Percentiles rank a stretch among this genome's conserved stretches.
Evolutionary conservation across 2,329 filamentous ascomycete genomes (phyloP).

Genomic region (Fusarium kyushuense): DNA sequence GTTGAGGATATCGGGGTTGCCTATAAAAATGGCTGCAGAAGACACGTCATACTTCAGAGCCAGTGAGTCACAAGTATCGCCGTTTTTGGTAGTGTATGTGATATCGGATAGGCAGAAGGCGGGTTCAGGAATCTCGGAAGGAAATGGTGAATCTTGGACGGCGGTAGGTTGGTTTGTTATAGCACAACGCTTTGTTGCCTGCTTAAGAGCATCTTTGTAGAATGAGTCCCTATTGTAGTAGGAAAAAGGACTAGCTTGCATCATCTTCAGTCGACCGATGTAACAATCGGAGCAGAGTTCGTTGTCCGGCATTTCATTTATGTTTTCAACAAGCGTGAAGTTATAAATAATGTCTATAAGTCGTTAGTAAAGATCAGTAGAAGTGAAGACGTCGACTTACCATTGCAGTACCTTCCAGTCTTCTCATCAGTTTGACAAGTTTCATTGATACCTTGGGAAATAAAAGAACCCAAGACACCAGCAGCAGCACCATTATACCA

Average conservation of each 20-base stretch:
- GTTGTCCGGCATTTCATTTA: slow-evolving; percentile 15
- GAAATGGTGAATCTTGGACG: slow-evolving; percentile 8
- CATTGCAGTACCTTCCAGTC: slow-evolving; percentile 30
- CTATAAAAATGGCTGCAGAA: slow-evolving; percentile 22
- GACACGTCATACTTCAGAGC: slow-evolving; percentile 30
- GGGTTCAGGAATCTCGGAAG: background rate
- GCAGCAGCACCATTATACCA: slow-evolving; percentile 12
- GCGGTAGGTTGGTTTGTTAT: slow-evolving; percentile 3
- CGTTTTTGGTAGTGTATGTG: slow-evolving; percentile 6
- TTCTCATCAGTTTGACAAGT: slow-evolving; percentile 20
- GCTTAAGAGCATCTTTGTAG: slow-evolving; percentile 16
- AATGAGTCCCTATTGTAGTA: slow-evolving; percentile 15
- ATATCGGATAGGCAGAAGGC: slow-evolving; percentile 16
- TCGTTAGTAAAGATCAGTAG: no score
- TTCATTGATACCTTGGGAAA: slow-evolving; percentile 24
- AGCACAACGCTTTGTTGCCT: slow-evolving; percentile 6
- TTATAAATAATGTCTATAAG: slow-evolving; percentile 1
- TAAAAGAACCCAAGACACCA: slow-evolving; percentile 3
- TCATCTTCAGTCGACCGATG: slow-evolving; percentile 29
- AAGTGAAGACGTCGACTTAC: no score
- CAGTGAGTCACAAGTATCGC: slow-evolving; percentile 27
- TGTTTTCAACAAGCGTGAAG: background rate
- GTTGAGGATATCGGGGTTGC: slow-evolving; percentile 20
- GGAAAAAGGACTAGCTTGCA: slow-evolving; percentile 29
- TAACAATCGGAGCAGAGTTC: slow-evolving; percentile 30